Evolutionary conservation across 495 filamentous ascomycete genomes (phyloP).

Genomic region (Neurospora intermedia): DNA sequence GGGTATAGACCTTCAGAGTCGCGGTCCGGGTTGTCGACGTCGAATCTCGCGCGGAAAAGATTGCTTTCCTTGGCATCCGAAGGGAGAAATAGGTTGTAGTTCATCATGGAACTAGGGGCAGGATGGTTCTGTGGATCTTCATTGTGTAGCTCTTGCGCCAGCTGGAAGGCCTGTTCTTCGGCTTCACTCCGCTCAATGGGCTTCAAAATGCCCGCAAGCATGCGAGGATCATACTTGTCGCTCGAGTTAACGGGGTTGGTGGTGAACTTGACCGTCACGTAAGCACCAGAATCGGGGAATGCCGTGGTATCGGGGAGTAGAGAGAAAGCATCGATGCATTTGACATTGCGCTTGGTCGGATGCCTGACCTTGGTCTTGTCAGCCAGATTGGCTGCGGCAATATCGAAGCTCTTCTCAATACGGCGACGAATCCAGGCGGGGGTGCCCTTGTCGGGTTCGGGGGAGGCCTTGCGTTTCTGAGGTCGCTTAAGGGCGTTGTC

Average conservation of each 20-base stretch:
- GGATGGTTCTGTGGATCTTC: conserved; percentile 51
- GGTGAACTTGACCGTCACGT: conserved; percentile 79
- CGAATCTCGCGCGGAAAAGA: conserved; percentile 63
- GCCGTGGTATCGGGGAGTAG: conserved; percentile 81
- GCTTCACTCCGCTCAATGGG: conserved; percentile 45
- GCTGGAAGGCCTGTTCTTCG: conserved; percentile 38
- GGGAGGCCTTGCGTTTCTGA: conserved; percentile 31
- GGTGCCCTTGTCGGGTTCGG: conserved; percentile 51
- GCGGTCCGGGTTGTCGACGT: conserved; percentile 55
- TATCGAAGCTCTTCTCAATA: conserved; percentile 76
- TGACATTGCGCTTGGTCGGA: conserved; percentile 68
- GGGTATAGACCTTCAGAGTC: conserved; percentile 61
- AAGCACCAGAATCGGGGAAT: conserved; percentile 77
- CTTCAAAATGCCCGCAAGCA: conserved; percentile 69
- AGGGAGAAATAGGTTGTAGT: conserved; percentile 75
- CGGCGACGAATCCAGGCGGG: conserved; percentile 72
- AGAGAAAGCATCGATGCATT: conserved; percentile 68
- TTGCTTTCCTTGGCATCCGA: conserved; percentile 43
- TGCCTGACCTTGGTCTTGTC: conserved; percentile 70
- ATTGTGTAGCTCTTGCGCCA: conserved; percentile 49
- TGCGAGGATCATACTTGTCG: conserved; percentile 59
- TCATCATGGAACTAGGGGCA: conserved; percentile 50
- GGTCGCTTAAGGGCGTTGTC: conserved; percentile 25
- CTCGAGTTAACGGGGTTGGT: conserved; percentile 61
- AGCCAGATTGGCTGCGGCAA: conserved; percentile 53